Evolutionary conservation across 2,329 filamentous ascomycete species (phyloP), one percentile per base, ranked within the genome.

Genomic region (Rutstroemia sp.): DNA sequence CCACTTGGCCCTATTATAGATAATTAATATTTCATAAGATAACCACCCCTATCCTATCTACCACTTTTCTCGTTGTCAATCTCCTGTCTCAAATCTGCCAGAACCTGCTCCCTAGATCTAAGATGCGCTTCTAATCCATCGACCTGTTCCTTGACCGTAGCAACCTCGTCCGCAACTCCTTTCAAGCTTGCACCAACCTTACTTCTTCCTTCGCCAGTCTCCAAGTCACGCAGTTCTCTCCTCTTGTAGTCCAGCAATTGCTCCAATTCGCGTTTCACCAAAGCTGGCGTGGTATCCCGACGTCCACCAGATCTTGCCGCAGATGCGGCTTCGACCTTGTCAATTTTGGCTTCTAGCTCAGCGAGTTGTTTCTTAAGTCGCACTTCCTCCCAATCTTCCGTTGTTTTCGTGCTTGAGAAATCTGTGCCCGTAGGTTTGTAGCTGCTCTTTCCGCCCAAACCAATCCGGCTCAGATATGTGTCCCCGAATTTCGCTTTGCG

Each of bases 401-500:
- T 92, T 59, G 88, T 88, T 70, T 91, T 89, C 61, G 89, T 87
- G 39, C 81, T 79, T 58, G 85, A 87, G 71, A 97, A 97, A 74
- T 99, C 92, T 1, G 94, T 99, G 25, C 94, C 94, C 42, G 86
- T 78, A 8, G 88, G 82, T 69, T 88, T 86, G 74, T 94, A 92
- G 58, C 82, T 86, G 63, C 86, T 85, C 67, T 92, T 87, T 52
- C 84, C 82, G 19, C 83, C 83, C 5, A 85, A 78, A 7, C 94
- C 94, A 41, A 99, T 79, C 12, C 94, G 86, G 59, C 89, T 95
- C 57, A 99, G 82, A 73, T 97, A 99, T 62, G 95, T 89, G 71
- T 99, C 94, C 63, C 94, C 94, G 69, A 99, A 99, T 75, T 96
- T 96, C 65, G 91, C 87, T 75, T 99, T 99, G 69, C 89, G 87